Evolutionary conservation across 331 rosid genomes (phyloP), one percentile per base, ranked within the genome.

Genomic region (Dryas integrifolia): DNA sequence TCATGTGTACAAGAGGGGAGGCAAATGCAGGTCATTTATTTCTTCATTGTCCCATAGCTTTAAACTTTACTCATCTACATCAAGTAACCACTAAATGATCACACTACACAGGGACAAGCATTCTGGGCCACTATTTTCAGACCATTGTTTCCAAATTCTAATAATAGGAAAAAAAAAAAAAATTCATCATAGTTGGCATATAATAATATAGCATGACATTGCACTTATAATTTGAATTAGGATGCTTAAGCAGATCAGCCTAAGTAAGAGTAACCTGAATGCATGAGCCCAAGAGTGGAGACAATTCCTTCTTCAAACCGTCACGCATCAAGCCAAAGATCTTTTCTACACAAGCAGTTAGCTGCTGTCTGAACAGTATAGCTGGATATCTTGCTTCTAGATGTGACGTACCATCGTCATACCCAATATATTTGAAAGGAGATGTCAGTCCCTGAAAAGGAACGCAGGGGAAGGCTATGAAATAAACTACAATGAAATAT

Each of bases 351-450:
- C 96, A 91, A 72, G 99, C 97, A 69, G 99, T 92, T 65, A 95
- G 82, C 80, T 95, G 99, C 67, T 95, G 99, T 83, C 92, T 92
- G 81, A 95, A 95, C 73, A 95, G 82, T 79, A 95, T 89, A 77
- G 99, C 97, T 13, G 99, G 99, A 84, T 91, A 92, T 82, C 89
- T 91, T n/a, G 96, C 96, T 84, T 91, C 99, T 55, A 95, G 87
- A 72, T 88, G 97, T 14, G 92, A 88, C 57, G 82, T 65, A 48
- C 96, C 96, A 82, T 95, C 96, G 72, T 90, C 98, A 77, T 84
- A 92, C 55, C 93, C 93, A 70, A 87, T 75, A 67, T 70, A 82
- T 79, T 88, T 89, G 50, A 92, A 75, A 40, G 97, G 90, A 53
- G 97, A 89, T 83, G 89, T 83, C 61, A 86, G 81, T 58, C 96